phyloP scores from a whole-genome alignment of 208 protist species.

The Trypanosoma avium region DNA sequence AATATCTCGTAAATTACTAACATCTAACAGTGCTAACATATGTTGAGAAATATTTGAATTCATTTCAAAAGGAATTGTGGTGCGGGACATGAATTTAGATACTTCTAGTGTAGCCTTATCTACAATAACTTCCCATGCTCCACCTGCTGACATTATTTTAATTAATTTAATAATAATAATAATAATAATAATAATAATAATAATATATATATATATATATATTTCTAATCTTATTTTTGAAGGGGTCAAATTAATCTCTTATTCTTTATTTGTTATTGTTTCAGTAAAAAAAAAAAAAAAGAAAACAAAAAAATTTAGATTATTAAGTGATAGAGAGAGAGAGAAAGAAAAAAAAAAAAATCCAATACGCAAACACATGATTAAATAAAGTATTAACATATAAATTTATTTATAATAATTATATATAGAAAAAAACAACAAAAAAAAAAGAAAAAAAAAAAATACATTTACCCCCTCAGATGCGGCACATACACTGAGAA shows the following conservation, averaged over 20 bases:
- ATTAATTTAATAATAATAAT: slow-evolving; percentile 4
- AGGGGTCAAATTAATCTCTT: no score
- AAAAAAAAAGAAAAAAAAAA: neutral
- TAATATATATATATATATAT: neutral
- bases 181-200: slow-evolving; percentile 9
- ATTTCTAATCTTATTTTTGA: no score
- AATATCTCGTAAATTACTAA: slow-evolving; percentile 48
- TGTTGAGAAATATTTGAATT: slow-evolving; percentile 28
- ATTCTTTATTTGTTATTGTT: no score
- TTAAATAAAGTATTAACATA: neutral
- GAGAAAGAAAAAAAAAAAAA: neutral
- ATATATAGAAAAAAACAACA: neutral
- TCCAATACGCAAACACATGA: no score
- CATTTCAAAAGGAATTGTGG: slow-evolving; percentile 42
- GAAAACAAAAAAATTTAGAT: no score
- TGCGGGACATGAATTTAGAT: slow-evolving; percentile 48
- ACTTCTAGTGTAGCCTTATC: slow-evolving; percentile 58
- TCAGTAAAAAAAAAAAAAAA: no score
- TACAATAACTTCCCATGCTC: slow-evolving; percentile 66
- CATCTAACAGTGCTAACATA: slow-evolving; percentile 72
- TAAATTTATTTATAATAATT: slow-evolving; percentile 1
- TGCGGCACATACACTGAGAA: neutral
- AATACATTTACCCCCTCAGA: neutral
- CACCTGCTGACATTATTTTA: slow-evolving; percentile 21
- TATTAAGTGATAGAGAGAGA: neutral